Evolutionary conservation across 2,329 filamentous ascomycete species (phyloP).

Genomic region (Trichoderma asperellum): DNA sequence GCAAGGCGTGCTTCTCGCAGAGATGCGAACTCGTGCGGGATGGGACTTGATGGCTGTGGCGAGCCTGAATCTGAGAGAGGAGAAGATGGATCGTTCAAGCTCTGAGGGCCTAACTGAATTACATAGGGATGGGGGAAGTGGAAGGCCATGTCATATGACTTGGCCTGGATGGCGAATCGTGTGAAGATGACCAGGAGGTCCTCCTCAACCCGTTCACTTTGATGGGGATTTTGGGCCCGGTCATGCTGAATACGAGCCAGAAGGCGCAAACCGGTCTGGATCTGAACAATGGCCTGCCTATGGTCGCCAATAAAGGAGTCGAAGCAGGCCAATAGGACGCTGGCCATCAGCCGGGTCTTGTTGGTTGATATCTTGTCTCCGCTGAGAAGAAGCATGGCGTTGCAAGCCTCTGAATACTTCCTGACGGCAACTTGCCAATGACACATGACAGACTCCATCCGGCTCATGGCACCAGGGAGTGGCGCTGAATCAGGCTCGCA

Average conservation of each 20-base stretch:
- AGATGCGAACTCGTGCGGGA: constrained; percentile 48
- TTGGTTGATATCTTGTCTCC: constrained; percentile 51
- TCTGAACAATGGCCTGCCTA: constrained; percentile 63
- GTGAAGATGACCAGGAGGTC: constrained; percentile 67
- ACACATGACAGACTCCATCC: constrained; percentile 45
- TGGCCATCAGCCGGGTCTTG: constrained; percentile 64
- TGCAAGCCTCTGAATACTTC: constrained; percentile 62
- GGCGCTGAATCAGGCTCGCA: constrained; percentile 51
- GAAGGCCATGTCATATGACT: constrained; percentile 70
- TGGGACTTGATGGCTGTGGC: constrained; percentile 40
- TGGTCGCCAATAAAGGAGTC: constrained; percentile 69
- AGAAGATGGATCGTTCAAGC: constrained; percentile 34
- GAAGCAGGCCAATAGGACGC: constrained; percentile 68
- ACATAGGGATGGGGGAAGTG: constrained; percentile 67
- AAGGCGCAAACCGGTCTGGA: constrained; percentile 60
- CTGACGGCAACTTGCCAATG: constrained; percentile 65
- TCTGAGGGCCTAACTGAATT: constrained; percentile 49
- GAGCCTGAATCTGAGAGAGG: constrained; percentile 51
- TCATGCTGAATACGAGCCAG: constrained; percentile 53
- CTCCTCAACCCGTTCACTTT: constrained; percentile 56
- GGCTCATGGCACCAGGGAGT: constrained; percentile 29
- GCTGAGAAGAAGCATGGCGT: constrained; percentile 52
- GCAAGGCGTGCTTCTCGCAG: constrained; percentile 59
- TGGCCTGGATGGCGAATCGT: constrained; percentile 65
- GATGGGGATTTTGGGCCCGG: constrained; percentile 23